These are phyloP conservation scores for Teunomyces pallodes DNA, from an alignment of 805 yeast genomes.

Conservation along the genomic window DNA sequence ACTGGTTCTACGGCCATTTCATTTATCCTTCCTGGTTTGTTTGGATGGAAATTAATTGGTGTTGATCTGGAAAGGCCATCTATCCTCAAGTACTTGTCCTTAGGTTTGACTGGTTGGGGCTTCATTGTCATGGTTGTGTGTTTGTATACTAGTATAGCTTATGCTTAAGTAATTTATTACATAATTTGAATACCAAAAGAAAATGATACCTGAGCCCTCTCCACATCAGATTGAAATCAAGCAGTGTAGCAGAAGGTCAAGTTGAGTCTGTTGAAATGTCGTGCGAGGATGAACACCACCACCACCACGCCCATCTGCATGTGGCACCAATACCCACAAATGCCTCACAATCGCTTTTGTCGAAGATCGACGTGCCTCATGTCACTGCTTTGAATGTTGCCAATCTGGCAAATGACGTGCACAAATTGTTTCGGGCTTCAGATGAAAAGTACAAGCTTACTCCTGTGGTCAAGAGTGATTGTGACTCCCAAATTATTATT, in stretches of 20 bases:
- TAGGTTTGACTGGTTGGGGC: constrained; percentile 67
- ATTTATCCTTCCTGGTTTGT: constrained; percentile 84
- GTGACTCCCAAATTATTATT: constrained; percentile 76
- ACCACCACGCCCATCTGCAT: constrained; percentile 27
- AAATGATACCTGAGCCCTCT: too few relatives aligned
- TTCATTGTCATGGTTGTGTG: constrained; percentile 68
- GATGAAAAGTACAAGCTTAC: constrained; percentile 48
- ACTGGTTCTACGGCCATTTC: constrained; percentile 93
- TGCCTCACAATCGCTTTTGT: constrained; percentile 62
- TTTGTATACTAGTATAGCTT: constrained; percentile 22
- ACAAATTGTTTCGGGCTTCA: constrained; percentile 51
- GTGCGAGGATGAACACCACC: constrained; percentile 27
- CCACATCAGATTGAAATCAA: not conserved
- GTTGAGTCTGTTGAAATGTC: constrained; percentile 8
- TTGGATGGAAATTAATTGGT: constrained; percentile 74
- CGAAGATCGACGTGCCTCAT: constrained; percentile 57
- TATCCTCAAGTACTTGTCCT: constrained; percentile 46
- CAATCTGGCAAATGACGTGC: constrained; percentile 49
- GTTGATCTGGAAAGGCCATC: constrained; percentile 31
- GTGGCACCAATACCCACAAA: constrained; percentile 70
- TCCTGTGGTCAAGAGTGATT: constrained; percentile 60
- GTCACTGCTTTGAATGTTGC: constrained; percentile 63
- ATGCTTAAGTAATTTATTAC: not conserved
- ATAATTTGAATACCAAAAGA: not conserved
- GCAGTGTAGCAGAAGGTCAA: not conserved